Evolutionary conservation across 805 yeast genomes (phyloP), one percentile per base, ranked within the genome.

Genomic region (Myxozyma melibiosi): DNA sequence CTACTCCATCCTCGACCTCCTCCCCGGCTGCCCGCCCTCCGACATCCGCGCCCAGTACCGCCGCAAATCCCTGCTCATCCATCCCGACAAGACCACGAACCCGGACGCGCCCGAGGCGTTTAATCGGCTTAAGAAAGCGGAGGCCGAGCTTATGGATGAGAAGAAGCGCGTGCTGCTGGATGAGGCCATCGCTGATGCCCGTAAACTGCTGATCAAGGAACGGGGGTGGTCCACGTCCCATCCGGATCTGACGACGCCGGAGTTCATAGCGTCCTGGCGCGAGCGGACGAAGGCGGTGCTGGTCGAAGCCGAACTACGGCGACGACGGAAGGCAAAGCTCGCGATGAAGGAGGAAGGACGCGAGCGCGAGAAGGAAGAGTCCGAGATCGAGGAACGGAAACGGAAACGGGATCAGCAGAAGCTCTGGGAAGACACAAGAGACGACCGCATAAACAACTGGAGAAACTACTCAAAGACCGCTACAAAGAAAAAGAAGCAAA

Each of bases 21-120:
- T 71, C 63, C 77, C 80, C 9, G 78, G 79, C 5, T 68, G 76
- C 54, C 66, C 78, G 1, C 60, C 67, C 3, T 57, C 65, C 7
- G 77, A 73, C 47, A 76, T 84, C 53, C 78, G 76, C 61, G 79
- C 74, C 57, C 63, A 71, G 38, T 85, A 77, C 67, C 72, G 89
- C 25, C 78, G 77, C 69, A 84, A 81, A 67, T 83, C 90, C 1
- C 70, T 85, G 35, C 70, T 83, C 56, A 80, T 85, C 16, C 91
- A 85, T 67, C 91, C 91, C 0, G 91, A 85, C 67, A 84, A 83
- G 66, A 76, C 81, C 1, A 67, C 70, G 30, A 79, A 84, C 62
- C 72, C 75, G 0, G 71, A 75, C n/a, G 88, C 90, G 0, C 81
- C 87, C 0, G 77, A 72, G 31, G 90, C 90, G 1, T 85, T 85